Conservation (phyloP, 2,329 filamentous ascomycete species). For the Stachybotrys echinatus region DNA sequence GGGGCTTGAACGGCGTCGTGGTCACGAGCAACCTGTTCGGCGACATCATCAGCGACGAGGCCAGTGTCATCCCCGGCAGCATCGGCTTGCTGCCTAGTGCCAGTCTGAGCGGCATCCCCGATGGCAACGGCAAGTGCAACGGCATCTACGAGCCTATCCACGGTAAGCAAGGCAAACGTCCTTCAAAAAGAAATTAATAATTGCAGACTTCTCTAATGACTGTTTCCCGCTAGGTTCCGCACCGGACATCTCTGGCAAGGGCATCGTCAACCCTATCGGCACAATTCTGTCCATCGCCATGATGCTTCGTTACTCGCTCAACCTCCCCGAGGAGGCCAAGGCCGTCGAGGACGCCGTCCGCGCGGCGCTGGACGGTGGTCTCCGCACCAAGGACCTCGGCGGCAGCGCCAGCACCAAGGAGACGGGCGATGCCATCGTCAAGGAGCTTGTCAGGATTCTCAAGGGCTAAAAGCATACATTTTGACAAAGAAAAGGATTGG, state of each 20-base stretch:
- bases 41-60: constrained; percentile 40
- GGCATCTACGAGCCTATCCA: constrained; percentile 77
- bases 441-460: constrained; percentile 64
- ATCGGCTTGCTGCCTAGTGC: constrained; percentile 40
- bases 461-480: constrained; percentile 22
- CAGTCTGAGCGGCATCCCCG: constrained; percentile 34
- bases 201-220: too few species aligned
- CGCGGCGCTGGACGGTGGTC: constrained; percentile 70
- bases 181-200: too few species aligned
- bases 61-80: constrained; percentile 39
- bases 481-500: not conserved
- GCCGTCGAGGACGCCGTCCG: constrained; percentile 78
- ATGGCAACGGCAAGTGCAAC: constrained; percentile 63
- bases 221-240: constrained; percentile 59
- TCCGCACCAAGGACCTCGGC: constrained; percentile 76
- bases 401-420: constrained; percentile 66
- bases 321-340: constrained; percentile 69
- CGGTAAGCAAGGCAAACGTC: constrained; percentile 49
- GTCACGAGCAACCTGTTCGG: constrained; percentile 44
- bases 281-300: constrained; percentile 90
- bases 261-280: constrained; percentile 69
- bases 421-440: constrained; percentile 69
- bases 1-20: constrained; percentile 41
- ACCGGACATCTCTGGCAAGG: constrained; percentile 87
- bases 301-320: constrained; percentile 92